Evolutionary conservation across 2,329 filamentous ascomycete species (phyloP), one percentile per base, ranked within the genome.

Genomic region (Aspergillus floridensis): DNA sequence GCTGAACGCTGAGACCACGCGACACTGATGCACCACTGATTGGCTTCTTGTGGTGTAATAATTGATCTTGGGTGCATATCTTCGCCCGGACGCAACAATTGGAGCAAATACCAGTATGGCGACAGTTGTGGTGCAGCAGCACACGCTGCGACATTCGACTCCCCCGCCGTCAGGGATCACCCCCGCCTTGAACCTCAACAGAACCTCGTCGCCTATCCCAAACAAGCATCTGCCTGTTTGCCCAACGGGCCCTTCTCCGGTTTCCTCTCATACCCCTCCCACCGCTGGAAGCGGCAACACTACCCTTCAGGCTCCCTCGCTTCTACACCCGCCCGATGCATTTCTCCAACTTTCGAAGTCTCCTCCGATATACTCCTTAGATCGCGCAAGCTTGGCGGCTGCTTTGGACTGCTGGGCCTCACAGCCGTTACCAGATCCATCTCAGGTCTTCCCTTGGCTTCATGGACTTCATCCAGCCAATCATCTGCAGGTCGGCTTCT

Each of bases 391-490:
- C 29, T 81, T 97, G 48, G 86, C 86, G 11, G 81, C 86, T 49
- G 92, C 93, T 1, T 72, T 98, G 35, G 87, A 96, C 64, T 86
- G 93, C 68, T 80, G 87, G 60, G 85, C 93, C 3, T 84, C 87
- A 2, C 92, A 96, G 70, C 89, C 92, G 1, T 81, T 98, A 24
- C 93, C 95, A 6, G 87, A 93, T 58, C 87, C 95, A 0, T 85
- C 88, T n/a, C 83, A 87, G 61, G 91, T 98, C 62, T 99, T 98
- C 70, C 95, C 95, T 2, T 99, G 95, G 95, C 82, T 97, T 24
- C 95, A 99, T 77, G 95, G 95, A 24, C 79, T 98, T 46, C 93
- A 98, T 70, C 88, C 91, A 0, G 86, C 89, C 62, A 99, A 99
- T 71, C 87, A 91, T 61, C 84, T 96, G 56, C 95, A 99, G 71